phyloP scores from a whole-genome alignment of 2,329 filamentous ascomycete genomes.

The Penicillium griseofulvum region DNA sequence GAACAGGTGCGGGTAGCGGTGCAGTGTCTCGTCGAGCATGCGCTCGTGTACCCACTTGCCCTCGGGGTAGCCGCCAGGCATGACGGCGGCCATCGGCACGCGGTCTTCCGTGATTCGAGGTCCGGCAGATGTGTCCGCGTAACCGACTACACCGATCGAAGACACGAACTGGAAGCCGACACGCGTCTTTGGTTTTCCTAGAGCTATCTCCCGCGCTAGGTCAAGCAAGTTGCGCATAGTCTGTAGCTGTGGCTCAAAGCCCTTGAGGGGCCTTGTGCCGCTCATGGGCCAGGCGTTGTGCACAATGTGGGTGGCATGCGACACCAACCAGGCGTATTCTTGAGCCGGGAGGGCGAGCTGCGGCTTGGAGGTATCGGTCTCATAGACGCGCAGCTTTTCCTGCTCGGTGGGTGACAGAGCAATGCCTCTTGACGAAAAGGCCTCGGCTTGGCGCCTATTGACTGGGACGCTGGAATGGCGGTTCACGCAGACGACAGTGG shows the following conservation, averaged over 20 bases:
- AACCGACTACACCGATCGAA: slow-evolving; percentile 8
- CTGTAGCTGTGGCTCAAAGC: slow-evolving; percentile 16
- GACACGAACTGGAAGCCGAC: slow-evolving; percentile 18
- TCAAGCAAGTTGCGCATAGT: slow-evolving; percentile 18
- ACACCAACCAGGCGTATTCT: slow-evolving; percentile 42
- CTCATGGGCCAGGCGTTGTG: slow-evolving; percentile 31
- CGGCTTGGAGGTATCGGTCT: slow-evolving; percentile 49
- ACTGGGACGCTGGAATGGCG: not conserved
- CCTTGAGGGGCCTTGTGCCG: slow-evolving; percentile 1
- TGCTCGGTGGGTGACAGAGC: not conserved
- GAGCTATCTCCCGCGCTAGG: slow-evolving; percentile 7
- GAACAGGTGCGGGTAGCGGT: no score
- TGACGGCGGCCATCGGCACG: no score
- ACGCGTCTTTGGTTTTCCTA: not conserved
- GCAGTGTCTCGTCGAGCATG: no score
- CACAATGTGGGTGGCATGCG: slow-evolving; percentile 48
- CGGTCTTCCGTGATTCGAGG: no score
- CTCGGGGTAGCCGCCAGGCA: no score
- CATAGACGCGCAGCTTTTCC: slow-evolving; percentile 47
- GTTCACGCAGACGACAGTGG: not conserved
- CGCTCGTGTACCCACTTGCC: no score
- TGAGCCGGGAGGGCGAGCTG: slow-evolving; percentile 48
- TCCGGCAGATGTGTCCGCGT: no score
- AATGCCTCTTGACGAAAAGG: not conserved
- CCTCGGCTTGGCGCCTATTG: not conserved